Evolutionary conservation across 768 basidiomycete genomes (phyloP).

Genomic region (Auricularia heimuer): DNA sequence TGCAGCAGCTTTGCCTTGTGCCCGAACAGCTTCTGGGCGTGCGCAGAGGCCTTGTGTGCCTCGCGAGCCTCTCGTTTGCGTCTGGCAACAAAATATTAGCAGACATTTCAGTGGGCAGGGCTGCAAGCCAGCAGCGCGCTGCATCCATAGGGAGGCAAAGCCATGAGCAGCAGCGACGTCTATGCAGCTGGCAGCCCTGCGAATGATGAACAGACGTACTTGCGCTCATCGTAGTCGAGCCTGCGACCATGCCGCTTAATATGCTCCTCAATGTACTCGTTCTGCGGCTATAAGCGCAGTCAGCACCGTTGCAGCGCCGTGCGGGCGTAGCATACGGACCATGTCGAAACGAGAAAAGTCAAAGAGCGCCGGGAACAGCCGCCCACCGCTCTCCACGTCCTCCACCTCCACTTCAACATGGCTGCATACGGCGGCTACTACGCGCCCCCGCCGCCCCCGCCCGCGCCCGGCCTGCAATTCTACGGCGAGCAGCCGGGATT

Average conservation of each 20-base stretch:
- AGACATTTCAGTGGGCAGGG: too few species aligned
- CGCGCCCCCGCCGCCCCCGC: not conserved
- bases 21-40: conserved; percentile 91
- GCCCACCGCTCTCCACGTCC: not conserved
- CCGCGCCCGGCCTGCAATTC: not conserved
- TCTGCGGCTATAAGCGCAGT: conserved; percentile 38
- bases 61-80: conserved; percentile 75
- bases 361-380: not conserved
- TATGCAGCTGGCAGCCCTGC: not conserved
- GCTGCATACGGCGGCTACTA: not conserved
- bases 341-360: not conserved
- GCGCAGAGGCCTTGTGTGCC: conserved; percentile 66
- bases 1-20: conserved; percentile 97
- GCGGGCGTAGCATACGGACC: not conserved
- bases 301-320: not conserved
- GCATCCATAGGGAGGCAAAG: too few species aligned
- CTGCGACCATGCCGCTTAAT: conserved; percentile 95
- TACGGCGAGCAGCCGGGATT: not conserved
- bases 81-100: conserved; percentile 26
- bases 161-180: not conserved
- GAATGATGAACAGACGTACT: conserved; percentile 42
- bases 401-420: not conserved
- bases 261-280: conserved; percentile 99
- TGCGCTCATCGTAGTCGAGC: conserved; percentile 91
- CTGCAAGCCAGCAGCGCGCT: too few species aligned